A percentile compares a stretch with the other conserved stretches of the same genome.
These are phyloP conservation scores for Colletotrichum camelliae DNA, from an alignment of 2,329 filamentous ascomycete species.

Conservation along the genomic window DNA sequence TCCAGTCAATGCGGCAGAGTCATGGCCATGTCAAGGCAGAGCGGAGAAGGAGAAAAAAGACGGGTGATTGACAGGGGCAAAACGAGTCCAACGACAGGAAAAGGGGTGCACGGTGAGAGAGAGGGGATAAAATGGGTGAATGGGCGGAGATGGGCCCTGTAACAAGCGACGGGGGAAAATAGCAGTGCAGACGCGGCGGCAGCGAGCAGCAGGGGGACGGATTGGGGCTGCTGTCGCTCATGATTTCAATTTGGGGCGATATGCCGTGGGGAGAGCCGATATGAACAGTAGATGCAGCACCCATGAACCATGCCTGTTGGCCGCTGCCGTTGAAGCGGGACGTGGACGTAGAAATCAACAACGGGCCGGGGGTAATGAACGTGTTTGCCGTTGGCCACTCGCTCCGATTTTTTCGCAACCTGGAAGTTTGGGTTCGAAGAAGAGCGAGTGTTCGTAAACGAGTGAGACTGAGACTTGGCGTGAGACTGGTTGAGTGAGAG, in stretches of 20 bases:
- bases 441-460: neutral
- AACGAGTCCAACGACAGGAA: neutral
- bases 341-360: neutral
- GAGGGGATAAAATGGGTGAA: neutral
- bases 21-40: neutral
- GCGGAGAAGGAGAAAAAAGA: neutral
- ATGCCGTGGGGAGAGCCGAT: slow-evolving; percentile 7
- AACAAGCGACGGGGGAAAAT: neutral
- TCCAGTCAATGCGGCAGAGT: slow-evolving; percentile 1
- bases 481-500: neutral
- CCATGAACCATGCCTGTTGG: slow-evolving; percentile 5
- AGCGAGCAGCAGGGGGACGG: slow-evolving; percentile 4
- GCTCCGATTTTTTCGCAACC: neutral
- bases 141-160: neutral
- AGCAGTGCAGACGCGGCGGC: neutral
- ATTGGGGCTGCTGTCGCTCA: slow-evolving; percentile 11
- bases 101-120: neutral
- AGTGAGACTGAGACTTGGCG: neutral
- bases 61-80: neutral
- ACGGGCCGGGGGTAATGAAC: neutral
- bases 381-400: neutral
- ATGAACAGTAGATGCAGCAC: neutral
- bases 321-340: neutral
- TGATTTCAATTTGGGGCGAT: slow-evolving; percentile 10
- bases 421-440: neutral